Conservation (phyloP, 2,329 filamentous ascomycete genomes). For the Periglandula ipomoeae region DNA sequence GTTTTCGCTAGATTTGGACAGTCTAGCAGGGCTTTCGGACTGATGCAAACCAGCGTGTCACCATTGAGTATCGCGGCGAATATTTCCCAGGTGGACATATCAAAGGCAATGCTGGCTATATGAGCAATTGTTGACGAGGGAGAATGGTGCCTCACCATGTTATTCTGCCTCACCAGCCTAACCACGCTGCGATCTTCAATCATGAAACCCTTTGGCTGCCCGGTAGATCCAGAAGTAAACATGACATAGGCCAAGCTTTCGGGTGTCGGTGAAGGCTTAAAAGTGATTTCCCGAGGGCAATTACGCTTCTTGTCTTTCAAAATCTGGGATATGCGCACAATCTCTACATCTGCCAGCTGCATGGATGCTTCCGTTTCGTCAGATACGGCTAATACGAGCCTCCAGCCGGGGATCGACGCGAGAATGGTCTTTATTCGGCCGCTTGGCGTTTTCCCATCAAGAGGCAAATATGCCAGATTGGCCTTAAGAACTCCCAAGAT, state of each 20-base stretch:
- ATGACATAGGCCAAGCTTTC: conserved; percentile 4
- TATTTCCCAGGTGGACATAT: conserved; percentile 11
- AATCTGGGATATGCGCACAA: neutral
- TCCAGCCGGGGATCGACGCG: conserved; percentile 7
- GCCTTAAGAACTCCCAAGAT: conserved; percentile 18
- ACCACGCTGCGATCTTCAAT: conserved; percentile 1
- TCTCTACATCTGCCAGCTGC: neutral
- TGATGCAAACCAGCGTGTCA: conserved; percentile 10
- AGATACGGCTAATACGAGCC: conserved; percentile 9
- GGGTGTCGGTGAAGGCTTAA: neutral
- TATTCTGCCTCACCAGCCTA: neutral
- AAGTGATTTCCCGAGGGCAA: conserved; percentile 1
- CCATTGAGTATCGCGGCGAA: conserved; percentile 10
- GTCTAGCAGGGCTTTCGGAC: conserved; percentile 8
- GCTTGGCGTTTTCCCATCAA: conserved; percentile 13
- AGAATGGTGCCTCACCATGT: neutral
- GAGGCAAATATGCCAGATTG: conserved; percentile 16
- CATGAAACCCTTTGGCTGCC: conserved; percentile 3
- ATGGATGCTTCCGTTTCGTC: neutral
- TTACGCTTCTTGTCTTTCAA: neutral
- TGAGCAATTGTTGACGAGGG: neutral
- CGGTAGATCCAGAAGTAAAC: conserved; percentile 3
- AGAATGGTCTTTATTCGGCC: conserved; percentile 14
- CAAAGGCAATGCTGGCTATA: conserved; percentile 11
- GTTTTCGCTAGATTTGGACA: neutral